A percentile compares a stretch with the other conserved stretches of the same genome.
Evolutionary conservation across 805 yeast species (phyloP).

Genomic region (Kodamaea kaohsiungensis): DNA sequence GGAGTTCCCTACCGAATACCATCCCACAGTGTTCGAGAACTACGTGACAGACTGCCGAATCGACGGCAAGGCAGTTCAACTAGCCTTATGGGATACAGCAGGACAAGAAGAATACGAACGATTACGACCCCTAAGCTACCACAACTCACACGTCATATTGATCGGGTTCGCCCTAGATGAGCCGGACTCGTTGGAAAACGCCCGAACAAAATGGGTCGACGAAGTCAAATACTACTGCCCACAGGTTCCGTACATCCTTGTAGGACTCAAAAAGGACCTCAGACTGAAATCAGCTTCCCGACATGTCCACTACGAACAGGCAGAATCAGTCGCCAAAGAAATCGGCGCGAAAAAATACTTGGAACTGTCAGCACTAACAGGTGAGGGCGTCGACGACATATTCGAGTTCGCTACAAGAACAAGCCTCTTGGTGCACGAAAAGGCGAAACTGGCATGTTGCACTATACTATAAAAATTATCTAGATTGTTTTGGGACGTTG

Average conservation of each 20-base stretch:
- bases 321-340: slow-evolving; percentile 67
- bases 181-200: slow-evolving; percentile 83
- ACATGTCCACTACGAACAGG: slow-evolving; percentile 59
- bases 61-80: slow-evolving; percentile 86
- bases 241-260: slow-evolving; percentile 69
- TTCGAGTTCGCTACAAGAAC: slow-evolving; percentile 90
- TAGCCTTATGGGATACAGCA: slow-evolving; percentile 94
- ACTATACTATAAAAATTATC: slow-evolving; percentile 18
- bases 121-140: slow-evolving; percentile 81
- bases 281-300: slow-evolving; percentile 46
- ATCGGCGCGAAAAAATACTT: slow-evolving; percentile 83
- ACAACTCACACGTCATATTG: slow-evolving; percentile 82
- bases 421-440: slow-evolving; percentile 51
- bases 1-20: slow-evolving; percentile 88
- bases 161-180: slow-evolving; percentile 85
- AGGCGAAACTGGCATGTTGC: slow-evolving; percentile 34
- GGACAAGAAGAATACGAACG: slow-evolving; percentile 96
- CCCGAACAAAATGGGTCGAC: slow-evolving; percentile 81
- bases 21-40: slow-evolving; percentile 93
- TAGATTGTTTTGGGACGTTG: not conserved
- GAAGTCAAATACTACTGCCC: slow-evolving; percentile 85
- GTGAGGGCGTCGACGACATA: slow-evolving; percentile 93
- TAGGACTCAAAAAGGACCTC: slow-evolving; percentile 84
- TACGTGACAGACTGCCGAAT: slow-evolving; percentile 93
- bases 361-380: slow-evolving; percentile 90